Percentiles rank a stretch among this genome's conserved stretches.
Evolutionary conservation across 208 protist genomes (phyloP).

Genomic region (Crithidia bombi): DNA sequence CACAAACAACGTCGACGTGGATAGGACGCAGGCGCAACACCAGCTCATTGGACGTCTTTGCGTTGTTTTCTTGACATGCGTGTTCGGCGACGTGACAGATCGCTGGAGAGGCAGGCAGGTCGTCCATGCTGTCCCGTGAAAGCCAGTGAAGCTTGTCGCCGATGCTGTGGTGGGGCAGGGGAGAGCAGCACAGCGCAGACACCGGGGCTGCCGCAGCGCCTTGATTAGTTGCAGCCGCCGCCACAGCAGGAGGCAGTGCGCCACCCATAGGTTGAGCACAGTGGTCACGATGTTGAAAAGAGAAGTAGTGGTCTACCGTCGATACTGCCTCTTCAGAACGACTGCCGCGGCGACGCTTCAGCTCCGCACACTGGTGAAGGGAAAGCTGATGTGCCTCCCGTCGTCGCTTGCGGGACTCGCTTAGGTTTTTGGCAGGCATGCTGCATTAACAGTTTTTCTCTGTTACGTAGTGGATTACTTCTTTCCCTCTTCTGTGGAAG

Average conservation of each 20-base stretch:
- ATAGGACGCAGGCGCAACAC: constrained; percentile 29
- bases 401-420: constrained; percentile 25
- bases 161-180: neutral
- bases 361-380: constrained; percentile 14
- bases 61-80: neutral
- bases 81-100: too few relatives aligned
- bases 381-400: constrained; percentile 32
- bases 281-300: neutral
- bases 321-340: neutral
- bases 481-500: too few relatives aligned
- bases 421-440: neutral
- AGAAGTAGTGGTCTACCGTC: neutral
- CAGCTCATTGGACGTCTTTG: constrained; percentile 14
- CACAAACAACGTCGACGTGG: constrained; percentile 31
- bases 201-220: neutral
- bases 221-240: neutral
- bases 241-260: neutral
- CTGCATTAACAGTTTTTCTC: too few relatives aligned
- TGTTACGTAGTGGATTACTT: too few relatives aligned
- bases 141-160: neutral
- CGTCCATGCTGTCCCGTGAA: neutral
- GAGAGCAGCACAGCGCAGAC: neutral
- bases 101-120: too few relatives aligned
- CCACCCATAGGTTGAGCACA: neutral
- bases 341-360: constrained; percentile 1